Conservation (phyloP, 73 alveolate genomes). For the Blepharisma japonicum region DNA sequence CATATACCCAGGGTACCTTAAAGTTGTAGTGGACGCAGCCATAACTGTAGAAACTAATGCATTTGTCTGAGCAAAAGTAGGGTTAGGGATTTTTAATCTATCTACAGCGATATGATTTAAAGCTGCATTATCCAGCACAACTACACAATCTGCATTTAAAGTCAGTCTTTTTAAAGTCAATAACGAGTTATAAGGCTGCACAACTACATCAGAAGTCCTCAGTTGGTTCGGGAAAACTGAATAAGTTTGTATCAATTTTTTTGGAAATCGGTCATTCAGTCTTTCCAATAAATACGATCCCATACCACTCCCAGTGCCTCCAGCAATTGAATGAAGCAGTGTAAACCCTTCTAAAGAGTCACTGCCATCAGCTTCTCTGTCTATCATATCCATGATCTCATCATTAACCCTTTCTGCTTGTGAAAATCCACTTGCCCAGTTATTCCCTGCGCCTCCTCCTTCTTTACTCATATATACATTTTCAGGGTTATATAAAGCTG, state of each 20-base stretch:
- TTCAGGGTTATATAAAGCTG: constrained; percentile 95
- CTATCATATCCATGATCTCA: constrained; percentile 98
- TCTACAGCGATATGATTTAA: constrained; percentile 95
- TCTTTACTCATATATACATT: constrained; percentile 90
- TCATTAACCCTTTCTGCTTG: constrained; percentile 93
- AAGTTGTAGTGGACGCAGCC: constrained; percentile 99
- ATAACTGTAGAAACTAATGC: constrained; percentile 94
- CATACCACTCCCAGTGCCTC: constrained; percentile 99
- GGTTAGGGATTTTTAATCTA: constrained; percentile 87
- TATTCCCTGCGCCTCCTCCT: constrained; percentile 99
- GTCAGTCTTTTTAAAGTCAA: constrained; percentile 76
- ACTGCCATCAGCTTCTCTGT: constrained; percentile 99
- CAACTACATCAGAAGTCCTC: constrained; percentile 95
- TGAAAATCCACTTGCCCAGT: constrained; percentile 98
- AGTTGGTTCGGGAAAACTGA: constrained; percentile 91
- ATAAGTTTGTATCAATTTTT: constrained; percentile 45
- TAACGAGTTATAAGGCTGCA: constrained; percentile 93
- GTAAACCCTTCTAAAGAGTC: constrained; percentile 91
- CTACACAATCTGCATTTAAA: constrained; percentile 95
- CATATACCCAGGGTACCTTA: constrained; percentile 99
- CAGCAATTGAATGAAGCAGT: constrained; percentile 73
- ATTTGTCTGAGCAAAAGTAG: constrained; percentile 90
- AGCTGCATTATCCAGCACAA: constrained; percentile 97
- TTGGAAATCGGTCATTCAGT: constrained; percentile 87
- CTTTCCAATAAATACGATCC: constrained; percentile 97